A percentile compares a stretch with the other conserved stretches of the same genome.
These are phyloP conservation scores for Friedmanniomyces endolithicus DNA, from an alignment of 495 filamentous ascomycete genomes.

Conservation along the genomic window DNA sequence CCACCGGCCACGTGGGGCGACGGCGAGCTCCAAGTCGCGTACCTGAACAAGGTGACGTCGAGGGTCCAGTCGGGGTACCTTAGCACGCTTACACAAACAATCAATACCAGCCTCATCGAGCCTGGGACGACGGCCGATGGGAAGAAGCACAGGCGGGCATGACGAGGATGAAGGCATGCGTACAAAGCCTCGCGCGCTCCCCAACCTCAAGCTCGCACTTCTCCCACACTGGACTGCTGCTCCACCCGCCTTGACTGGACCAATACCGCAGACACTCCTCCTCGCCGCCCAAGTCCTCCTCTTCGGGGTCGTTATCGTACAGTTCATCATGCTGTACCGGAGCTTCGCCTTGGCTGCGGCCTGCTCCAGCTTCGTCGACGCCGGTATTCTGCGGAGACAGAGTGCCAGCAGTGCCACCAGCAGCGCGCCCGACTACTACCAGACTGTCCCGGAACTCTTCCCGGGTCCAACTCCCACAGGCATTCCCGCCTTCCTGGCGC, in stretches of 20 bases:
- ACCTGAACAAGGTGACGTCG: neutral
- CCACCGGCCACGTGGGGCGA: neutral
- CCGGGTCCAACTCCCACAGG: conserved; percentile 48
- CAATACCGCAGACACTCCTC: neutral
- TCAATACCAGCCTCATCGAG: neutral
- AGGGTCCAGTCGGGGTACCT: too few relatives aligned
- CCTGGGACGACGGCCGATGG: neutral
- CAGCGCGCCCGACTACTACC: conserved; percentile 36
- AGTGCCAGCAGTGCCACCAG: neutral
- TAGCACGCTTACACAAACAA: neutral
- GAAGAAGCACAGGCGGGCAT: neutral
- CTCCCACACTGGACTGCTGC: neutral
- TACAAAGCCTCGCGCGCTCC: neutral
- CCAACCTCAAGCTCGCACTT: neutral
- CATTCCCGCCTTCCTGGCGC: conserved; percentile 41
- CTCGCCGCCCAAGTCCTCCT: conserved; percentile 8
- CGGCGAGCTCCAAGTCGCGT: neutral
- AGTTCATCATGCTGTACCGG: conserved; percentile 18
- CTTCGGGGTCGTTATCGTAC: conserved; percentile 7
- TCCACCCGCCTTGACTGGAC: neutral
- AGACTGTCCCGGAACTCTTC: conserved; percentile 35
- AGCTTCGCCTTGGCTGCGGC: conserved; percentile 3
- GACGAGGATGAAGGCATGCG: neutral
- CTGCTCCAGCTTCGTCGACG: conserved; percentile 2
- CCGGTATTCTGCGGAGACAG: neutral